phyloP scores from a whole-genome alignment of 2,329 filamentous ascomycete species.

The Peltaster fructicola region DNA sequence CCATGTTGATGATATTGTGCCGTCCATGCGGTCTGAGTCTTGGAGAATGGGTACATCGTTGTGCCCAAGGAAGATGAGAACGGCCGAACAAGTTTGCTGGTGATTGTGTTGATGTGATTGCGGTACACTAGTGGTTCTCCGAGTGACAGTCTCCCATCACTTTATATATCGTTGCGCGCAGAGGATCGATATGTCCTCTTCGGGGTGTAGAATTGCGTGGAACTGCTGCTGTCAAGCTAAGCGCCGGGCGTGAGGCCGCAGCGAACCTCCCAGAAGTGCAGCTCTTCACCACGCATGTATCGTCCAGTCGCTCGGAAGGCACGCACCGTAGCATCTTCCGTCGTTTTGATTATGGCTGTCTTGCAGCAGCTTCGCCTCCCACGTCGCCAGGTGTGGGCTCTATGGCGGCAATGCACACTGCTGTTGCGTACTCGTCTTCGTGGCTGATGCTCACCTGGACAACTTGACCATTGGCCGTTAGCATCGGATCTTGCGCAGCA shows the following conservation, averaged over 20 bases:
- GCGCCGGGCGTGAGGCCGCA: neutral
- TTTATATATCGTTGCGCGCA: neutral
- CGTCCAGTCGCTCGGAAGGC: neutral
- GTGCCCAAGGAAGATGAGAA: conserved; percentile 1
- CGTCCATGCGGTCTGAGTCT: neutral
- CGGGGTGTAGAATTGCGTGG: neutral
- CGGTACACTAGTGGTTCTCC: too few species aligned
- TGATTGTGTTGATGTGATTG: conserved; percentile 1
- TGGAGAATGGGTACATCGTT: neutral
- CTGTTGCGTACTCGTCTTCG: conserved; percentile 65
- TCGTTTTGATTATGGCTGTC: conserved; percentile 5
- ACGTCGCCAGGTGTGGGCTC: conserved; percentile 12
- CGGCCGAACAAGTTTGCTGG: too few species aligned
- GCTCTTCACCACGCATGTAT: neutral
- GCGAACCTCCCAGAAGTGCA: neutral
- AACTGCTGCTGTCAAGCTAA: neutral
- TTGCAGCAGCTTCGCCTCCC: conserved; percentile 12
- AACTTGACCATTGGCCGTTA: conserved; percentile 32
- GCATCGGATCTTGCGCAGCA: conserved; percentile 1
- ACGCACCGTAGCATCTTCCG: neutral
- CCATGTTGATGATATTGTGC: conserved; percentile 1
- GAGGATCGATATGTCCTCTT: neutral
- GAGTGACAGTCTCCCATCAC: too few species aligned
- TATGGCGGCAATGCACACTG: conserved; percentile 41
- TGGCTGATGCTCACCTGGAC: conserved; percentile 71